Base-by-base conservation (phyloP, 2,329 filamentous ascomycete species). In the Penicillium sp. region DNA sequence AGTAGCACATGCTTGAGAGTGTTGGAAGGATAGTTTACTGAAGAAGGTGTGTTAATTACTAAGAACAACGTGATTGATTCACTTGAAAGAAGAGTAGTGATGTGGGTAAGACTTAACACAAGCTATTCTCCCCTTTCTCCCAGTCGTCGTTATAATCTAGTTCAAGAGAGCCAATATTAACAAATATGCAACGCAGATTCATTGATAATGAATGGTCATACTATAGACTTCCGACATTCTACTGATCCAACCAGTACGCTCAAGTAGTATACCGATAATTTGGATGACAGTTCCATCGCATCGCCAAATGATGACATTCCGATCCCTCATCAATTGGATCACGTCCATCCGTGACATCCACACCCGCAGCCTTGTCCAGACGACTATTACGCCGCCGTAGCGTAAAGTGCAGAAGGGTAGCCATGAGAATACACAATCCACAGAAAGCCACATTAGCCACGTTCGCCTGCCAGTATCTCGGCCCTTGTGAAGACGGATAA, bases 391-490 rank as follows among this genome's bases (percentile, higher is more conserved):
- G 27, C 55, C 48, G 50, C 7, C 45, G 42, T 37, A 60, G 23
- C 2, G 33, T 48, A 31, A 53, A 53, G 19, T 55, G 51, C 29
- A 60, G 21, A n/a, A 46, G 3, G 1, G 72, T 58, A 11, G 72
- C 72, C 50, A 75, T 52, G 4, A 63, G 21, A 8, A 68, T 67
- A 44, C 71, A 69, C 33, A 66, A 16, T n/a, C 71, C 53, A 23
- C 64, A 68, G 23, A 74, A 67, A 5, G 53, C 67, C 3, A 71
- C 69, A 11, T 68, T 72, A 3, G 70, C 70, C 19, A 57, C 63
- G 13, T 69, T 68, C 3, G 62, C 68, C 29, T 69, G 65, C 21
- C 62, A 69, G 45, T 59, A 59, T 42, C 29, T 42, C 37, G 63
- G 60, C 2, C 62, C 63, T 23, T 62, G 60, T 16, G 43, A 54